phyloP scores from a whole-genome alignment of 2,329 filamentous ascomycete genomes.

The Aspergillus sp. region DNA sequence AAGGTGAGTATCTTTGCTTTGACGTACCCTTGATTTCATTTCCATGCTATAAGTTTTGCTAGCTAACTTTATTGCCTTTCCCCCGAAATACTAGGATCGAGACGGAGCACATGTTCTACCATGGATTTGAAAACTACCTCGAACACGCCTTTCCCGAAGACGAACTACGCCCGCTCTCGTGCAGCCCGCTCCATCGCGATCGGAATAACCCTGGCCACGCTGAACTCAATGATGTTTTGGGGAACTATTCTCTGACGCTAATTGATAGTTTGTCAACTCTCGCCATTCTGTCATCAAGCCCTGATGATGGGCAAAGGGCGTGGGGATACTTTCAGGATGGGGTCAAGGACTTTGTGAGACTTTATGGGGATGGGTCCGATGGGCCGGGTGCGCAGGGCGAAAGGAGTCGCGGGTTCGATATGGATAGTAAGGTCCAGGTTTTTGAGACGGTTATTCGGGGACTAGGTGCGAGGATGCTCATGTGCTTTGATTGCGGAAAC shows the following conservation, averaged over 20 bases:
- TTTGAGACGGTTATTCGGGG: conserved; percentile 98
- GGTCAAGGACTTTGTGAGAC: conserved; percentile 72
- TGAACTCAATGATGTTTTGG: conserved; percentile 91
- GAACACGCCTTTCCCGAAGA: conserved; percentile 92
- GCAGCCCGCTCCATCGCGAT: conserved; percentile 82
- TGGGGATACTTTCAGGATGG: conserved; percentile 79
- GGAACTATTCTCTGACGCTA: conserved; percentile 94
- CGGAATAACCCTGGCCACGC: conserved; percentile 76
- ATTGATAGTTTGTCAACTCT: conserved; percentile 95
- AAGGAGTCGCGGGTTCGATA: conserved; percentile 80
- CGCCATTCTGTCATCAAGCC: conserved; percentile 79
- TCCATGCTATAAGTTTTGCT: neutral
- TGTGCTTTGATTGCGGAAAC: neutral
- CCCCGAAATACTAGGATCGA: conserved; percentile 41
- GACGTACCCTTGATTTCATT: neutral
- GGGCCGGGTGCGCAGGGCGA: conserved; percentile 71
- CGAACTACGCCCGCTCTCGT: conserved; percentile 86
- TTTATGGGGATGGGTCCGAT: conserved; percentile 83
- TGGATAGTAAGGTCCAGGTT: conserved; percentile 97
- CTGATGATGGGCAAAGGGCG: conserved; percentile 63
- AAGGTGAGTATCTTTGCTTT: conserved; percentile 31
- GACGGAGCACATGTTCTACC: conserved; percentile 81
- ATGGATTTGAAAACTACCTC: conserved; percentile 97
- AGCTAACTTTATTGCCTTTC: neutral
- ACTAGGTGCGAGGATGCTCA: conserved; percentile 42